Evolutionary conservation across 2,329 filamentous ascomycete genomes (phyloP).

Genomic region (Cladosporium oxysporum): DNA sequence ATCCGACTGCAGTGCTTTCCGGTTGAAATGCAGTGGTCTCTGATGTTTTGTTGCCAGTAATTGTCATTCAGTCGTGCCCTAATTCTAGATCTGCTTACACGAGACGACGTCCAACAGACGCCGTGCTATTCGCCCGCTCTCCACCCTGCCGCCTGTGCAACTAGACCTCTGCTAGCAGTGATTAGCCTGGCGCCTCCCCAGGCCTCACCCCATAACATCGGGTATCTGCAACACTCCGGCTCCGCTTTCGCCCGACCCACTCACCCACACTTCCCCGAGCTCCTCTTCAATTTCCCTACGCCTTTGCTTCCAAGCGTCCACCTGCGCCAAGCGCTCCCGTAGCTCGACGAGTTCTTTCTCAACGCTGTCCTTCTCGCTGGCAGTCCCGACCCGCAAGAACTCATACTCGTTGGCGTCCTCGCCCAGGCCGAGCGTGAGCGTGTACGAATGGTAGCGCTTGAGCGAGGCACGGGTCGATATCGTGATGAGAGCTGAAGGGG

Average conservation of each 20-base stretch:
- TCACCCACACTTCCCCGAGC: conserved; percentile 64
- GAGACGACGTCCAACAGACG: conserved; percentile 4
- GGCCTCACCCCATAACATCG: conserved; percentile 13
- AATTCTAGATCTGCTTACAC: conserved; percentile 10
- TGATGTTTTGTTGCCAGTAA: neutral
- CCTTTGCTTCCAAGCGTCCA: conserved; percentile 79
- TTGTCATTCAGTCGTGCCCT: neutral
- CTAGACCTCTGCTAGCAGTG: neutral
- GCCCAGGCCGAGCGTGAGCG: conserved; percentile 80
- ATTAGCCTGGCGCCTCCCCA: conserved; percentile 9
- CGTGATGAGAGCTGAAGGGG: conserved; percentile 73
- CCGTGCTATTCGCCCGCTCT: neutral
- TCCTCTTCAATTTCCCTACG: conserved; percentile 76
- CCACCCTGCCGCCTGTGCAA: conserved; percentile 11
- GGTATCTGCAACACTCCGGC: conserved; percentile 6
- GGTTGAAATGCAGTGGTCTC: neutral
- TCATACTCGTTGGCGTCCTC: conserved; percentile 85
- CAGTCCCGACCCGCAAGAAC: conserved; percentile 90
- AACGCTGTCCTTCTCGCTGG: conserved; percentile 87
- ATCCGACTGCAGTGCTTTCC: neutral
- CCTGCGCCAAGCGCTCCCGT: conserved; percentile 74
- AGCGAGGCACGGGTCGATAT: conserved; percentile 92
- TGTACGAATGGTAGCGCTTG: conserved; percentile 94
- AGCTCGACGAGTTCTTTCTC: conserved; percentile 88
- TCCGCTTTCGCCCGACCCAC: conserved; percentile 15